A percentile compares a stretch with the other conserved stretches of the same genome.
phyloP scores from a whole-genome alignment of 2,329 filamentous ascomycete genomes.

The Coniochaeta sp. region DNA sequence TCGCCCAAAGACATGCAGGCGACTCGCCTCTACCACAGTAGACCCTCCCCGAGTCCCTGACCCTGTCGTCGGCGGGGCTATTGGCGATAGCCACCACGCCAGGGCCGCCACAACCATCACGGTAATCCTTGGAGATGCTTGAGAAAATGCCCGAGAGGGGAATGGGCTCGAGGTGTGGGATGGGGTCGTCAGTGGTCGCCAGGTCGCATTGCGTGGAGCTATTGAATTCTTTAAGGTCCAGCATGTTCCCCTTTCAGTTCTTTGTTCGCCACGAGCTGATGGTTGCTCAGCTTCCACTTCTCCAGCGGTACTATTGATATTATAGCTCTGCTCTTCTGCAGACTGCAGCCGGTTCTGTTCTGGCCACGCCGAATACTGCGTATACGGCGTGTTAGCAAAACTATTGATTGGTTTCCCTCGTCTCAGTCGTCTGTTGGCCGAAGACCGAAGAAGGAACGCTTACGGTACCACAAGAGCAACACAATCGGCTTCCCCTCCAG shows the following conservation, averaged over 20 bases:
- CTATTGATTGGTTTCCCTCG: neutral
- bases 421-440: too few species aligned
- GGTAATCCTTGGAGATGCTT: neutral
- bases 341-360: neutral
- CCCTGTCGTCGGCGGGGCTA: neutral
- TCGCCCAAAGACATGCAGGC: too few species aligned
- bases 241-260: neutral
- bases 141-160: neutral
- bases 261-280: neutral
- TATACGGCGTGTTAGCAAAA: neutral
- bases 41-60: neutral
- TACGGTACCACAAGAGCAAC: neutral
- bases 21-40: neutral
- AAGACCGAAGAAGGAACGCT: neutral
- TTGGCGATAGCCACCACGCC: too few species aligned
- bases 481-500: neutral
- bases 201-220: neutral
- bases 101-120: neutral
- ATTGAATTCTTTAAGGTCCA: neutral
- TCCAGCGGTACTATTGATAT: neutral
- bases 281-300: slow-evolving; percentile 1
- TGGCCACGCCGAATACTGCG: neutral
- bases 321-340: neutral
- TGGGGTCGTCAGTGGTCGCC: neutral
- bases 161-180: neutral